Base-by-base conservation (phyloP, 2,329 filamentous ascomycete genomes). In the Alternaria brassicae region DNA sequence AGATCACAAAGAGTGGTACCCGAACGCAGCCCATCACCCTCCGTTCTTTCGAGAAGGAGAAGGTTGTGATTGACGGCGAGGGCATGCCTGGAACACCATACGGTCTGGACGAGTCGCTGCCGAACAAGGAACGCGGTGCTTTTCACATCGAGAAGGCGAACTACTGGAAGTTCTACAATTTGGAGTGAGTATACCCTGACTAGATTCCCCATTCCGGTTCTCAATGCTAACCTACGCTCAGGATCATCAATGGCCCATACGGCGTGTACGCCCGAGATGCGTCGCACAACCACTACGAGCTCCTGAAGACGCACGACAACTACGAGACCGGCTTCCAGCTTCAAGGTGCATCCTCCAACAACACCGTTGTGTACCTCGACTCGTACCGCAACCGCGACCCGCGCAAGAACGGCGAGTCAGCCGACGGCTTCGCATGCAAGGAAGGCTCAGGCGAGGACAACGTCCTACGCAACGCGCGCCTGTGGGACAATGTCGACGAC, bases 401-500 rank as follows among this genome's bases (percentile, higher is more conserved):
- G 2, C 78, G 82, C 47, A 84, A 84, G 73, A 84, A 84, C 48
- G 82, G 82, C 8, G 82, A 84, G 67, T 81, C 78, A 40, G 82
- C 82, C 15, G 81, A 84, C 53, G 82, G 82, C 1, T 82, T 83
- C 41, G 81, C 78, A 1, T 80, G 77, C 66, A 84, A 84, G 65
- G 78, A 80, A 37, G 82, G 82, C 6, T 72, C 70, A 1, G 82
- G 82, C 3, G 76, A 76, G 15, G 82, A 82, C 7, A 84, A 84
- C 51, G 62, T 79, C 1, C 67, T 83, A 4, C 76, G 78, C 21
- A 80, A 80, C 9, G 78, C 81, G 0, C 77, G 82, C n/a, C 72
- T 84, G 0, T 84, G 81, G 80, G 78, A 84, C 49, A 84, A 84
- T 32, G 82, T 83, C 4, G 82, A 84, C 25, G 82, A 84, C 50